Percentiles rank a stretch among this genome's conserved stretches.
phyloP scores from a whole-genome alignment of 1,139 yeast species.

The Yamadazyma dendronema region DNA sequence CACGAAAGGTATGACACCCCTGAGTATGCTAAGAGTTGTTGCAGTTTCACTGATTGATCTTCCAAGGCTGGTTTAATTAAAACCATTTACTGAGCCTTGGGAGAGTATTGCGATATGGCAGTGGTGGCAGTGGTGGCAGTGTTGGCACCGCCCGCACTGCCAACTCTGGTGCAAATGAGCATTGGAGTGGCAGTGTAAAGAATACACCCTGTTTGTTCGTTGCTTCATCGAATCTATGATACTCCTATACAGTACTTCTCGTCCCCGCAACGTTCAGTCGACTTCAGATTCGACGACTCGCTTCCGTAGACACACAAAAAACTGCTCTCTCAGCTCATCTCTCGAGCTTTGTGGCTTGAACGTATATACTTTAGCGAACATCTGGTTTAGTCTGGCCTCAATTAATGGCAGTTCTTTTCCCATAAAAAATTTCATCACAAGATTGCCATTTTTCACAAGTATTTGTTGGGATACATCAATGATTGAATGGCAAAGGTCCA shows the following conservation, averaged over 20 bases:
- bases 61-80: no score
- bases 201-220: not conserved
- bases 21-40: no score
- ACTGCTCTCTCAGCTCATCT: constrained; percentile 40
- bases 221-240: not conserved
- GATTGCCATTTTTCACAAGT: constrained; percentile 30
- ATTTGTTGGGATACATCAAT: constrained; percentile 27
- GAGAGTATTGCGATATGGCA: no score
- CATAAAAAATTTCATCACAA: constrained; percentile 43
- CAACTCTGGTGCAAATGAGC: not conserved
- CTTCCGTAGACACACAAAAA: constrained; percentile 29
- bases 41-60: no score
- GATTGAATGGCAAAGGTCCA: constrained; percentile 45
- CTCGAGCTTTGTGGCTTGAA: constrained; percentile 41
- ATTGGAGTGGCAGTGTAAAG: not conserved
- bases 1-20: no score
- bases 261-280: not conserved
- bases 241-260: not conserved
- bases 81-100: no score
- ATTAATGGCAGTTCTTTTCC: constrained; percentile 38
- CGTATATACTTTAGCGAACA: constrained; percentile 33
- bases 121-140: no score
- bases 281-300: not conserved
- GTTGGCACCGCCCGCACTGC: no score
- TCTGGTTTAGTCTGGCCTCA: constrained; percentile 22